Evolutionary conservation across 306 rosid genomes (phyloP).

Genomic region (Cicer arietinum): DNA sequence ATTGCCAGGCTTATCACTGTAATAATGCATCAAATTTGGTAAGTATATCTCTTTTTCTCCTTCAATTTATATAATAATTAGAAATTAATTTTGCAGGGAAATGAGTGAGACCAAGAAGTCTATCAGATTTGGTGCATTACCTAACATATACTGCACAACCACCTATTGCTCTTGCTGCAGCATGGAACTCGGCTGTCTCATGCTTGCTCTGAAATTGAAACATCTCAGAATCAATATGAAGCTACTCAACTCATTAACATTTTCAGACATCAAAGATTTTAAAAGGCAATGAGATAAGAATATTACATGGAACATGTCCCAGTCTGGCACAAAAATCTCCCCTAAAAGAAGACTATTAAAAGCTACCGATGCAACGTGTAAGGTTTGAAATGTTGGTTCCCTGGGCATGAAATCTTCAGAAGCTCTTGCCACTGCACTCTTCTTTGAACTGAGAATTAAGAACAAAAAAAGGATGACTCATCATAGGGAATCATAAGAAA

Average conservation of each 20-base stretch:
- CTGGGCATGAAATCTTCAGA: slow-evolving; percentile 86
- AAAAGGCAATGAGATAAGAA: slow-evolving; percentile 16
- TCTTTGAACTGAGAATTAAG: slow-evolving; percentile 58
- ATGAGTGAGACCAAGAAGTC: neutral
- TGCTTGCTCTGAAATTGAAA: slow-evolving; percentile 65
- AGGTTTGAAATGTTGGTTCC: slow-evolving; percentile 75
- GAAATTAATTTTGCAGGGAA: neutral
- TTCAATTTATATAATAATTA: neutral
- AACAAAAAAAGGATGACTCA: slow-evolving; percentile 3
- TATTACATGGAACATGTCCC: slow-evolving; percentile 86
- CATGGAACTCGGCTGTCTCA: slow-evolving; percentile 76
- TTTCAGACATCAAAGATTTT: neutral
- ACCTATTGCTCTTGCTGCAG: slow-evolving; percentile 84
- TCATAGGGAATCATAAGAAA: slow-evolving; percentile 21
- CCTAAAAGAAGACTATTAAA: slow-evolving; percentile 78
- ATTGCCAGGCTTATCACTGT: slow-evolving; percentile 73
- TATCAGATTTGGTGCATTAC: slow-evolving; percentile 44
- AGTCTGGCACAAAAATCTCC: slow-evolving; percentile 76
- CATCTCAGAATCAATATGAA: slow-evolving; percentile 27
- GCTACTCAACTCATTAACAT: neutral
- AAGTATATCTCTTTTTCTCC: neutral
- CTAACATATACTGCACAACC: slow-evolving; percentile 81
- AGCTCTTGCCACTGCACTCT: slow-evolving; percentile 71
- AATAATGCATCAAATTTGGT: slow-evolving; percentile 28
- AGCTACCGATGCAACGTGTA: slow-evolving; percentile 73